These are phyloP conservation scores for Trypanosoma lewisi DNA, from an alignment of 208 protist genomes.

Conservation along the genomic window DNA sequence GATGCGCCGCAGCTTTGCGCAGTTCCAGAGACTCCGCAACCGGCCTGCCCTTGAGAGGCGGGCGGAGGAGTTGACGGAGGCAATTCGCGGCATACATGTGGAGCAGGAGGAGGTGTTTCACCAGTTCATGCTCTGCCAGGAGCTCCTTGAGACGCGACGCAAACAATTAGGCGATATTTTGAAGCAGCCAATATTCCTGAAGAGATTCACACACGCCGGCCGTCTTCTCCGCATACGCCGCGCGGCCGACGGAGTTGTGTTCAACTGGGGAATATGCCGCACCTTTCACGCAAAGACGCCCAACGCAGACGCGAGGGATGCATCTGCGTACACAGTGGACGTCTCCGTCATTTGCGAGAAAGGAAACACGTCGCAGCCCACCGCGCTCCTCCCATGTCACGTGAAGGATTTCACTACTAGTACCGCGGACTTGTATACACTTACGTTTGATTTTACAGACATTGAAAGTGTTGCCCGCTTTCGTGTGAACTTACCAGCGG, in stretches of 20 bases:
- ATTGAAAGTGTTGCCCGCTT: conserved; percentile 71
- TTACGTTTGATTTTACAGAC: conserved; percentile 84
- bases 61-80: conserved; percentile 42
- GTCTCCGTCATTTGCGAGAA: conserved; percentile 83
- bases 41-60: conserved; percentile 81
- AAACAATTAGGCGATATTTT: conserved; percentile 61
- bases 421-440: conserved; percentile 81
- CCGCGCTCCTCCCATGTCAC: conserved; percentile 60
- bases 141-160: conserved; percentile 70
- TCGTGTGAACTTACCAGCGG: conserved; percentile 76
- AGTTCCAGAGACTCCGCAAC: conserved; percentile 95
- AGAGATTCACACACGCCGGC: conserved; percentile 95
- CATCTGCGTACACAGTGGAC: conserved; percentile 67
- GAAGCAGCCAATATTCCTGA: conserved; percentile 87
- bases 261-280: conserved; percentile 90
- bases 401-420: conserved; percentile 79
- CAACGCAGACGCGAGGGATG: conserved; percentile 50
- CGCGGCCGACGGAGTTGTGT: conserved; percentile 58
- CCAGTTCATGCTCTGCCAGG: conserved; percentile 84
- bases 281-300: conserved; percentile 58
- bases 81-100: conserved; percentile 66
- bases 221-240: conserved; percentile 89
- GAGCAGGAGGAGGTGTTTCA: conserved; percentile 77
- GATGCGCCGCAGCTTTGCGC: conserved; percentile 96
- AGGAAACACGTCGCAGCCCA: conserved; percentile 43